Evolutionary conservation across 805 yeast species (phyloP).

Genomic region (Candida coquimbonensis): DNA sequence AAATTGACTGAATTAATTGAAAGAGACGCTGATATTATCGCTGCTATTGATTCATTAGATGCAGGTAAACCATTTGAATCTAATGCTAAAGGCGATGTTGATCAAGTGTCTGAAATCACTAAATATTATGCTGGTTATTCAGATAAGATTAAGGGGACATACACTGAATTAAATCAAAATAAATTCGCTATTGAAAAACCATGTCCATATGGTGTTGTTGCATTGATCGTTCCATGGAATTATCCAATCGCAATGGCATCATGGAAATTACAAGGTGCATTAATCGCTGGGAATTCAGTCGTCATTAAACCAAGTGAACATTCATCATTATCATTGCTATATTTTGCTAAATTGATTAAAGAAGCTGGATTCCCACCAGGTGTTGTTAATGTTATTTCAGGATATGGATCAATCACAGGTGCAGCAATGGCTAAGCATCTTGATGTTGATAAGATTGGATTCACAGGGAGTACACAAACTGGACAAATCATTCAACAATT

Average conservation of each 20-base stretch:
- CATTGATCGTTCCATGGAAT: slow-evolving; percentile 81
- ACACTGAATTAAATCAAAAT: slow-evolving; percentile 57
- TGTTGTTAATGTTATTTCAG: slow-evolving; percentile 66
- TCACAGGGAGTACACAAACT: slow-evolving; percentile 61
- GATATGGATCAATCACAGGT: slow-evolving; percentile 67
- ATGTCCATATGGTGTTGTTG: slow-evolving; percentile 77
- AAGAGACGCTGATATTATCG: slow-evolving; percentile 52
- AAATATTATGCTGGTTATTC: slow-evolving; percentile 71
- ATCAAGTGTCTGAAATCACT: slow-evolving; percentile 52
- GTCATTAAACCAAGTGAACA: slow-evolving; percentile 72
- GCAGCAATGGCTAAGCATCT: slow-evolving; percentile 54
- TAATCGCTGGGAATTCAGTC: slow-evolving; percentile 69
- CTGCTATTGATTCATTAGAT: slow-evolving; percentile 65
- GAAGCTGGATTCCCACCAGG: slow-evolving; percentile 77
- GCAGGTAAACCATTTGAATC: slow-evolving; percentile 68
- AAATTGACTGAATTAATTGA: slow-evolving; percentile 68
- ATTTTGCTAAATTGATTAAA: slow-evolving; percentile 50
- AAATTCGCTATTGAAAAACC: slow-evolving; percentile 60
- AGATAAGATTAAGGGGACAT: slow-evolving; percentile 59
- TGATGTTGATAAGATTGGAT: slow-evolving; percentile 52
- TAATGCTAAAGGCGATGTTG: slow-evolving; percentile 64
- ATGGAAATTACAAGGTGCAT: slow-evolving; percentile 74
- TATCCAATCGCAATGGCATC: slow-evolving; percentile 75
- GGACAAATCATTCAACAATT: slow-evolving; percentile 57
- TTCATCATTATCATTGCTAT: slow-evolving; percentile 67